Conservation (phyloP, 129 eudicot species). For the Centrapalus pauciflorus region DNA sequence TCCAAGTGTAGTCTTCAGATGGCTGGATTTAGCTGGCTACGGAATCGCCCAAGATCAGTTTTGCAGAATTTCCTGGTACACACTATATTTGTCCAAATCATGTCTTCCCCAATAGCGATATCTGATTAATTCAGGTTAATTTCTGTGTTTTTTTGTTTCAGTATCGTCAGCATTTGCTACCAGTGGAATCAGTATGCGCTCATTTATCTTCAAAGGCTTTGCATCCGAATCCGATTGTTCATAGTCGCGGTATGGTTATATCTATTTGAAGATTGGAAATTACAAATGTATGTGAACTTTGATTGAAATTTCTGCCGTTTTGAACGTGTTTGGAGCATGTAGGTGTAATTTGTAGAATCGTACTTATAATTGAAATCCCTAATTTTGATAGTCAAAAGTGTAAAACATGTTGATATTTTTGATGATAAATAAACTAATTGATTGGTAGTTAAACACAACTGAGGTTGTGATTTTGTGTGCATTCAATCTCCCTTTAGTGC, state of each 20-base stretch:
- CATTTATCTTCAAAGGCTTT: constrained; percentile 10
- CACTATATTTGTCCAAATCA: background rate
- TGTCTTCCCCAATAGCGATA: background rate
- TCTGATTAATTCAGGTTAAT: background rate
- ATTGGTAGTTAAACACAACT: background rate
- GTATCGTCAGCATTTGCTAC: constrained; percentile 27
- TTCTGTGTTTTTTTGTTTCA: constrained; percentile 18
- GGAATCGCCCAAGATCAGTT: constrained; percentile 20
- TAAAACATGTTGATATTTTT: background rate
- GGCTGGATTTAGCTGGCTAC: constrained; percentile 24
- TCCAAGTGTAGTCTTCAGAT: constrained; percentile 1
- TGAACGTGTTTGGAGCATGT: background rate
- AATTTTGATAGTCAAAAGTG: background rate
- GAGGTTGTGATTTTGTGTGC: constrained; percentile 1
- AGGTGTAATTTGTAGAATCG: background rate
- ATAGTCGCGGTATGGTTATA: constrained; percentile 18
- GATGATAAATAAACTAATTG: background rate
- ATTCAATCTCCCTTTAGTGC: no score
- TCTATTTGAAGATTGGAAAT: background rate
- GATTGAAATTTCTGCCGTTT: background rate
- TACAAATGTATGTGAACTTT: background rate
- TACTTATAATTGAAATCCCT: constrained; percentile 7
- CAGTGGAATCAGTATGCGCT: constrained; percentile 21
- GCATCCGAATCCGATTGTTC: constrained; percentile 13
- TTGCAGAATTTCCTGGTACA: constrained; percentile 23